Evolutionary conservation across 257 asterid genomes (phyloP), one percentile per base, ranked within the genome.

Genomic region (Plantago major): DNA sequence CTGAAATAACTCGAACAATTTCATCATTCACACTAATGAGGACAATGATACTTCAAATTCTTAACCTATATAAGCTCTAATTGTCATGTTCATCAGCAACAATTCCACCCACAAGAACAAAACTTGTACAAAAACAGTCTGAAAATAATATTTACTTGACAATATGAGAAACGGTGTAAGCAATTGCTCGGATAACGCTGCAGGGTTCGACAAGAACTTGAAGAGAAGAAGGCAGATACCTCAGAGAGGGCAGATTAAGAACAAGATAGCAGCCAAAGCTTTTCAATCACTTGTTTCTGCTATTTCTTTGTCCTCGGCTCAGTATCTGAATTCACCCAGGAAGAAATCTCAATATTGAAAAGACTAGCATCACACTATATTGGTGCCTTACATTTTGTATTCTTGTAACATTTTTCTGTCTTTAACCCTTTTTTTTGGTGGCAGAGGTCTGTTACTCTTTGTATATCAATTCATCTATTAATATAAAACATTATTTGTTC

Each of bases 191-290:
- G 11, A 57, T 6, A 40, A 14, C 33, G 10, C 43, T 11, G 44
- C 67, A 12, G 47, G 67, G 17, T 61, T 58, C 8, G 51, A 48
- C 55, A 75, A 57, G 63, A 64, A 62, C n/a, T 60, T 65, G 16
- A 55, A 43, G 62, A 60, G 61, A 10, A 62, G 66, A 42, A 50
- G 76, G 33, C 42, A 63, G 0, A 28, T 67, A 16, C 63, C 63
- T 40, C 63, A 68, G 58, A 72, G 94, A 58, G 96, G 94, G 42
- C 87, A 80, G 42, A 79, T 83, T 71, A 85, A 83, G 74, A 67
- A 58, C 44, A 82, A 67, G 77, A 85, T 85, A 45, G 94, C 85
- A 40, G 73, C 87, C 0, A 78, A 77, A 56, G 91, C 84, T 19
- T 68, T 81, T 46, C 86, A 79, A 0, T 78, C 77, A 7, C 64